A percentile compares a stretch with the other conserved stretches of the same genome.
Evolutionary conservation across 306 rosid species (phyloP).

Genomic region (Dryas alaskensis): DNA sequence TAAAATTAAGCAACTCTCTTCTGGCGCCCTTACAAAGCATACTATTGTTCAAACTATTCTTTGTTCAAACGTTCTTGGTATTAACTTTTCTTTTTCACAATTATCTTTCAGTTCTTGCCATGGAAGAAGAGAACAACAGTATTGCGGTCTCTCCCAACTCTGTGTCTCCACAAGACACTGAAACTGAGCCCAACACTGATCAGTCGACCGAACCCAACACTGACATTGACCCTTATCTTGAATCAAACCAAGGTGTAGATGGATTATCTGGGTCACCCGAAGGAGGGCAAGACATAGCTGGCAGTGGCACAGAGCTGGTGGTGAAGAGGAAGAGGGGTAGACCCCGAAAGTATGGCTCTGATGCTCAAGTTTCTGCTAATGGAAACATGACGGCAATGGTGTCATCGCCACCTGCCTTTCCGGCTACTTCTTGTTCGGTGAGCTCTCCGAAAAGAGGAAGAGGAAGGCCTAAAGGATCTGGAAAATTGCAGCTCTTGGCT

Average conservation of each 20-base stretch:
- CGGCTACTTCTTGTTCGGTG: background rate
- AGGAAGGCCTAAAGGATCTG: slow-evolving; percentile 61
- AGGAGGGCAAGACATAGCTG: background rate
- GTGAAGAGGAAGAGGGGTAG: slow-evolving; percentile 46
- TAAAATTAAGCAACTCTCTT: background rate
- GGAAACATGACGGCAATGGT: background rate
- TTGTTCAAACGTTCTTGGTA: background rate
- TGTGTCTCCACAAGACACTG: background rate
- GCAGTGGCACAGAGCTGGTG: background rate
- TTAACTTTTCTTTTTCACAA: background rate
- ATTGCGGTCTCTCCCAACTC: background rate
- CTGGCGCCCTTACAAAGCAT: background rate
- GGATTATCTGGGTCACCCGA: background rate
- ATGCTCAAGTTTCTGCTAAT: background rate
- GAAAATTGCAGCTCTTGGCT: slow-evolving; percentile 47
- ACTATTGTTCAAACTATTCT: background rate
- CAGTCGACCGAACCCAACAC: no score
- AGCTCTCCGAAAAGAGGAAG: slow-evolving; percentile 24
- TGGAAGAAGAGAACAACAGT: background rate
- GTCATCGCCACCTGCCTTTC: background rate
- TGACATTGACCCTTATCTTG: background rate
- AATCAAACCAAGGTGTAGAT: background rate
- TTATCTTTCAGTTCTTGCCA: background rate
- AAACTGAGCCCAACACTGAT: background rate
- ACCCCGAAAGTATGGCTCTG: slow-evolving; percentile 34